phyloP scores from a whole-genome alignment of 1,284 basidiomycete genomes.

The Phlebopus sp. region DNA sequence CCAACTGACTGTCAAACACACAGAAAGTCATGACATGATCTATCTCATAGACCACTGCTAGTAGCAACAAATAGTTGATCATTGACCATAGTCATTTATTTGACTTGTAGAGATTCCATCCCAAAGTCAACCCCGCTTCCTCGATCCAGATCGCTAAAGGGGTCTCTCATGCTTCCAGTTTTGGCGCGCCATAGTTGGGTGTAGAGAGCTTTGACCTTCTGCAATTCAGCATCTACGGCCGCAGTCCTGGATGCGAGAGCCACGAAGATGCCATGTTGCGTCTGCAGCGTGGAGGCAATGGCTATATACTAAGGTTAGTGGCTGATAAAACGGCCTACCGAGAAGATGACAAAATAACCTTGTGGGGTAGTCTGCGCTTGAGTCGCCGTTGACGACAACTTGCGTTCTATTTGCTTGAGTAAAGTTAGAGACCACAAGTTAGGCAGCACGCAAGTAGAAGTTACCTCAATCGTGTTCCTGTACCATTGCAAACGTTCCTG shows the following conservation, averaged over 20 bases:
- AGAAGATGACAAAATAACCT: conserved; percentile 41
- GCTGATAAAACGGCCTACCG: not conserved
- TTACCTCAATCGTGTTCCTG: conserved; percentile 75
- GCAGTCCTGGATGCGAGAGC: conserved; percentile 71
- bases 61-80: too few species aligned
- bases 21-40: too few species aligned
- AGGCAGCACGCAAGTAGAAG: not conserved
- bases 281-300: conserved; percentile 69
- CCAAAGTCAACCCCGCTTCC: conserved; percentile 50
- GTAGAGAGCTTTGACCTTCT: conserved; percentile 62
- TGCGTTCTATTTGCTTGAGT: conserved; percentile 76
- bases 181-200: conserved; percentile 64
- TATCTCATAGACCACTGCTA: too few species aligned
- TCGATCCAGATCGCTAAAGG: conserved; percentile 65
- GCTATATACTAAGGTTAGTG: conserved; percentile 37
- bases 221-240: conserved; percentile 62
- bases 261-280: conserved; percentile 71
- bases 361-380: conserved; percentile 72
- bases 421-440: conserved; percentile 3
- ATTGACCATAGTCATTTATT: conserved; percentile 21
- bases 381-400: conserved; percentile 61
- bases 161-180: conserved; percentile 71
- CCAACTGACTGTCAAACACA: too few species aligned
- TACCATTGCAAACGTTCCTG: conserved; percentile 70
- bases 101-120: conserved; percentile 41